A percentile compares a stretch with the other conserved stretches of the same genome.
Evolutionary conservation across 768 basidiomycete genomes (phyloP).

Genomic region (Rhodotorula sphaerocarpa): DNA sequence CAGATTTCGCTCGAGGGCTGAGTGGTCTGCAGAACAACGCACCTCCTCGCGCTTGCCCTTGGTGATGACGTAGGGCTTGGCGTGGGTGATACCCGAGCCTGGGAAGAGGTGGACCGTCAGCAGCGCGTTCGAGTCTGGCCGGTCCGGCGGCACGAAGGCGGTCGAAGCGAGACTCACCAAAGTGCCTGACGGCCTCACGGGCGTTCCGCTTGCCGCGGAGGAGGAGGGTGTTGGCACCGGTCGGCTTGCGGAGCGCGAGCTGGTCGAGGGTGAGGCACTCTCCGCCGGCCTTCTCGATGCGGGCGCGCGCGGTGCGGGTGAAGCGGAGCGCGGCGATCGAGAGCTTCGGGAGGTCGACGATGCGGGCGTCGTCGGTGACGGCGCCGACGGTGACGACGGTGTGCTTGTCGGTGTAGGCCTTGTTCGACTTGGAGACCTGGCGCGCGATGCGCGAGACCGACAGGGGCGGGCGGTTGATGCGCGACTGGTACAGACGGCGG

Average conservation of each 20-base stretch:
- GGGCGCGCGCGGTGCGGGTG: slow-evolving; percentile 83
- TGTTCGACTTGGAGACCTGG: slow-evolving; percentile 45
- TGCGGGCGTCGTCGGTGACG: slow-evolving; percentile 89
- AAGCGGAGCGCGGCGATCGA: slow-evolving; percentile 90
- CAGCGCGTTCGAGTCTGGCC: neutral
- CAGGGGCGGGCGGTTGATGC: slow-evolving; percentile 91
- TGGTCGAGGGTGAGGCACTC: slow-evolving; percentile 89
- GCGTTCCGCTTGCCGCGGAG: slow-evolving; percentile 85
- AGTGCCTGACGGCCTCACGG: slow-evolving; percentile 93
- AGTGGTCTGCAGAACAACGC: too few relatives aligned
- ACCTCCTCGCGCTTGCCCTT: slow-evolving; percentile 74
- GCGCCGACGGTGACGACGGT: slow-evolving; percentile 82
- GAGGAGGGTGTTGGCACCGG: slow-evolving; percentile 87
- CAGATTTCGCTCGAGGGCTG: too few relatives aligned
- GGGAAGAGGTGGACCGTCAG: neutral
- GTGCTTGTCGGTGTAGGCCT: slow-evolving; percentile 55
- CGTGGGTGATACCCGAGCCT: slow-evolving; percentile 28
- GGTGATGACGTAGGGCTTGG: slow-evolving; percentile 85
- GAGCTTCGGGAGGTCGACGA: slow-evolving; percentile 76
- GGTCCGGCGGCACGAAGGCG: neutral
- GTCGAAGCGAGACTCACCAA: slow-evolving; percentile 54
- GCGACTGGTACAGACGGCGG: slow-evolving; percentile 91
- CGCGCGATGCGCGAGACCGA: slow-evolving; percentile 83
- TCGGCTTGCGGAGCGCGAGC: slow-evolving; percentile 87
- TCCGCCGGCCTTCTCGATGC: slow-evolving; percentile 90